These are phyloP conservation scores for Sclerotinia nivalis DNA, from an alignment of 2,329 filamentous ascomycete species.

Conservation along the genomic window DNA sequence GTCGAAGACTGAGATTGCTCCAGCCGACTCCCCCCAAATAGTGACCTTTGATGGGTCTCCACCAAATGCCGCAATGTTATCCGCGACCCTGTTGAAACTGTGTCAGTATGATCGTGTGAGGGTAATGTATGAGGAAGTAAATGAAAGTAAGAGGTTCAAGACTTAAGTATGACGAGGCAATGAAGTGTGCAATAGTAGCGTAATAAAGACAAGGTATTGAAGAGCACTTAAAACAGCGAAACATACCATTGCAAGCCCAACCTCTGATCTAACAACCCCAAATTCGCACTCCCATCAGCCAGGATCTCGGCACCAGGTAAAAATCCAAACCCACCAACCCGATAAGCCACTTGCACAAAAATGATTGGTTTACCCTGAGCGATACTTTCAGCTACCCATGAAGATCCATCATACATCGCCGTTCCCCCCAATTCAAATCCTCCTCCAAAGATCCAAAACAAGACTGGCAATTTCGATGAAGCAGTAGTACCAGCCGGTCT, in stretches of 20 bases:
- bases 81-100: conserved; percentile 51
- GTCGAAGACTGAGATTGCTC: conserved; percentile 71
- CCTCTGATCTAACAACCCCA: conserved; percentile 72
- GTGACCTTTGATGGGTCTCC: conserved; percentile 53
- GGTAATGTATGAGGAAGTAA: too few species aligned
- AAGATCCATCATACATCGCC: conserved; percentile 54
- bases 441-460: conserved; percentile 72
- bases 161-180: neutral
- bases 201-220: neutral
- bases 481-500: conserved; percentile 58
- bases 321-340: conserved; percentile 73
- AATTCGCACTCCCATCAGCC: conserved; percentile 65
- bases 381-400: conserved; percentile 50
- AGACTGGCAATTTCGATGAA: conserved; percentile 60
- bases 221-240: neutral
- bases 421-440: conserved; percentile 59
- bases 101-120: neutral
- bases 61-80: conserved; percentile 76
- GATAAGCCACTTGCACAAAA: conserved; percentile 77
- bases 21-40: conserved; percentile 54
- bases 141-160: neutral
- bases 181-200: neutral
- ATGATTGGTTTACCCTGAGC: conserved; percentile 63
- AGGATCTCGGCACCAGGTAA: conserved; percentile 68
- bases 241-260: conserved; percentile 66